Base-by-base conservation (phyloP, 2,329 filamentous ascomycete species). In the Cytospora paraplurivora region DNA sequence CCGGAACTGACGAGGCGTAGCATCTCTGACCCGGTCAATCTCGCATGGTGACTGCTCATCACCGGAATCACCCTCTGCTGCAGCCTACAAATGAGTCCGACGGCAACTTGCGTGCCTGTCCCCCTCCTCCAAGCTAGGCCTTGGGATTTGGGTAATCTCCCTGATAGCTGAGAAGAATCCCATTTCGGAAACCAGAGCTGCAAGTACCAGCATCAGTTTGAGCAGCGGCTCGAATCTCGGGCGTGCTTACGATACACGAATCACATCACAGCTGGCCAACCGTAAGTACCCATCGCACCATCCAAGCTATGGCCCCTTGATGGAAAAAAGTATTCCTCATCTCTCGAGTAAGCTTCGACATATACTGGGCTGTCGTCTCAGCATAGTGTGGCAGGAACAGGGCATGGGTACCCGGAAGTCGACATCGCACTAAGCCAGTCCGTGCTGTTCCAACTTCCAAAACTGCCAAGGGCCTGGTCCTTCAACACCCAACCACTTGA, bases 1-100 rank as follows among this genome's bases (percentile, higher is more conserved):
- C 50, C 41, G 32, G 53, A 21, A 21, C 44, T 50, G 47, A 50
- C 27, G 37, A 44, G 32, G 15, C 34, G 15, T 49, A 35, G 37
- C 38, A 53, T 37, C 38, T 47, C 50, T 62, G 47, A 58, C 50
- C 62, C 62, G 61, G 52, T 41, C 58, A 59, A 62, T 64, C 52
- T 53, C 61, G 62, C 38, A 19, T 21, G 41, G 41, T 52, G 58
- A 53, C 47, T 57, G 47, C 56, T 59, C 56, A 32, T 49, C 19
- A 51, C 32, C 47, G 50, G 27, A 35, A 32, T 38, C 52, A 17
- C 17, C 32, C 32, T 61, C 32, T 32, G 17, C n/a, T 37, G 34
- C 57, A 53, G 49, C 35, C 59, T 54, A 50, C 34, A 44, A 10
- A 32, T 38, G 44, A 21, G 19, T 32, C 19, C 38, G 34, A 49